A percentile compares a stretch with the other conserved stretches of the same genome.
Conservation (phyloP, 805 yeast genomes). For the Suhomyces tanzawaensis region DNA sequence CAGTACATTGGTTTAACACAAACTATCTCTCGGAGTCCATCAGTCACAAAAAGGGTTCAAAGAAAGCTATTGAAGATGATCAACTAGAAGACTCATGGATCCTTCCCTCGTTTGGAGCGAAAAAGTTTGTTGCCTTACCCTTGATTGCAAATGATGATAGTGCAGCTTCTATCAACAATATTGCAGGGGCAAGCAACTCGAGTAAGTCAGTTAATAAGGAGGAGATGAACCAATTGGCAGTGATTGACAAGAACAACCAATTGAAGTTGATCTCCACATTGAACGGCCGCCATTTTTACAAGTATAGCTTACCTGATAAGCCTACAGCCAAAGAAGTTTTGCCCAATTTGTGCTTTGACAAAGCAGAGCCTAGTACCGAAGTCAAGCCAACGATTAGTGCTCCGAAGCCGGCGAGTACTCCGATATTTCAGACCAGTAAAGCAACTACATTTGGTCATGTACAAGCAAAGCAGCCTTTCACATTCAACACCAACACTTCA, state of each 20-base stretch:
- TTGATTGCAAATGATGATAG: conserved; percentile 2
- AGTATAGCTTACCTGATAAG: conserved; percentile 40
- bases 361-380: neutral
- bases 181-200: neutral
- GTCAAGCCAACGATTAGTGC: too few relatives aligned
- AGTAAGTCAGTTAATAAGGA: neutral
- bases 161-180: neutral
- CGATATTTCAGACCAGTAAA: too few relatives aligned
- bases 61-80: neutral
- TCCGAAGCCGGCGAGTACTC: too few relatives aligned
- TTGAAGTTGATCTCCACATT: conserved; percentile 35
- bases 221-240: conserved; percentile 29
- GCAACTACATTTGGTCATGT: too few relatives aligned
- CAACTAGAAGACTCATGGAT: conserved; percentile 44
- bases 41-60: neutral
- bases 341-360: neutral
- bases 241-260: conserved; percentile 28
- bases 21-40: conserved; percentile 37
- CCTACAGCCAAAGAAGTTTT: conserved; percentile 12
- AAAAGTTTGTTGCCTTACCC: conserved; percentile 27
- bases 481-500: too few relatives aligned
- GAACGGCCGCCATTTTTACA: conserved; percentile 36
- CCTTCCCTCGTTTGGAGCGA: conserved; percentile 36
- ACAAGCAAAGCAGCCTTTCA: too few relatives aligned
- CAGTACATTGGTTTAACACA: conserved; percentile 59